These are phyloP conservation scores for Colletotrichum plurivorum DNA, from an alignment of 2,329 filamentous ascomycete species.

Conservation along the genomic window DNA sequence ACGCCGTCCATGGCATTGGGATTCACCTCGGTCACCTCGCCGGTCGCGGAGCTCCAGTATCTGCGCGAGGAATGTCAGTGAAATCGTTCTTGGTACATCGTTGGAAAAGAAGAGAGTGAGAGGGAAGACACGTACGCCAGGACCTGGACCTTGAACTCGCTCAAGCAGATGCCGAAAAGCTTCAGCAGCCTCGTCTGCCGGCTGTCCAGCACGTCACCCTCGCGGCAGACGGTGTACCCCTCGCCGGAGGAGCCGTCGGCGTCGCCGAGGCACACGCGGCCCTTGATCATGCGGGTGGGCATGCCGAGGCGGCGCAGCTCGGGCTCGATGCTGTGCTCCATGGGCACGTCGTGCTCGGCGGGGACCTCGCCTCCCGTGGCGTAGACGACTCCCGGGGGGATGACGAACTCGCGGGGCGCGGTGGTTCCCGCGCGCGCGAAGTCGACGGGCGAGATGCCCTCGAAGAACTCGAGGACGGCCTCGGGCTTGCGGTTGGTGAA, in stretches of 20 bases:
- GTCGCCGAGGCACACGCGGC: conserved; percentile 82
- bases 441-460: conserved; percentile 80
- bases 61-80: conserved; percentile 48
- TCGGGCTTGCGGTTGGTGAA: conserved; percentile 84
- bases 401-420: conserved; percentile 81
- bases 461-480: conserved; percentile 81
- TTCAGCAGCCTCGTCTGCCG: conserved; percentile 95
- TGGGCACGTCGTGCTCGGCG: conserved; percentile 84
- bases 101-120: background rate
- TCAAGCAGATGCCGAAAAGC: conserved; percentile 90
- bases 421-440: conserved; percentile 89
- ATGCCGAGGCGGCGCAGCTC: conserved; percentile 91
- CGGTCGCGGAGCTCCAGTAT: conserved; percentile 74
- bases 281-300: conserved; percentile 89
- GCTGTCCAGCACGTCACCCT: conserved; percentile 88
- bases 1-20: conserved; percentile 56
- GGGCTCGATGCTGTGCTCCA: conserved; percentile 91
- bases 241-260: conserved; percentile 61
- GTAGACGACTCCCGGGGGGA: conserved; percentile 88
- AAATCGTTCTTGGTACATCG: no score
- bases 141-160: conserved; percentile 89
- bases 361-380: conserved; percentile 85
- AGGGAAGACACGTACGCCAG: conserved; percentile 71
- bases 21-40: conserved; percentile 70
- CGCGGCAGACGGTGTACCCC: conserved; percentile 84